phyloP scores from a whole-genome alignment of 768 basidiomycete species.

The Megacollybia marginata region DNA sequence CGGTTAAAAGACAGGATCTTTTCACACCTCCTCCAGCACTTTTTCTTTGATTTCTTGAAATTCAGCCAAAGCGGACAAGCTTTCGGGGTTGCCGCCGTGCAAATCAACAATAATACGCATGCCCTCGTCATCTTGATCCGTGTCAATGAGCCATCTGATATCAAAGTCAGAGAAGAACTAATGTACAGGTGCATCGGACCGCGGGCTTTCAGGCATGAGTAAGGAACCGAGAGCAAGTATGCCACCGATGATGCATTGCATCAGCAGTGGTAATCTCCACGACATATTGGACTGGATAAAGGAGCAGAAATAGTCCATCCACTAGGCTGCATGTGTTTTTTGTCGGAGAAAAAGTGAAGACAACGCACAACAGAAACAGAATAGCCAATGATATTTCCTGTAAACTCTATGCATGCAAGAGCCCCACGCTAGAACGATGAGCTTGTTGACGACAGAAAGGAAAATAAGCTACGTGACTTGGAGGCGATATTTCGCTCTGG shows the following conservation, averaged over 20 bases:
- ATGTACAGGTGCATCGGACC: conserved; percentile 21
- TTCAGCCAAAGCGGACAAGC: conserved; percentile 69
- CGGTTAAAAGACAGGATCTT: background rate
- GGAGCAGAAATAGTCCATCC: conserved; percentile 80
- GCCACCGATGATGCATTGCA: conserved; percentile 60
- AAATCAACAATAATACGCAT: conserved; percentile 83
- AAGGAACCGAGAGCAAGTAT: conserved; percentile 56
- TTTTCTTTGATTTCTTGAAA: conserved; percentile 85
- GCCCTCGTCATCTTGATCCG: conserved; percentile 75
- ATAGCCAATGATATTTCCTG: conserved; percentile 88
- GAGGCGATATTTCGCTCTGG: conserved; percentile 93
- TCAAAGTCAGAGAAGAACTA: background rate
- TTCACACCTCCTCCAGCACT: conserved; percentile 57
- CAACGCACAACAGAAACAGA: conserved; percentile 78
- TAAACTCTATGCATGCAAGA: conserved; percentile 93
- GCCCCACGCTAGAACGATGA: conserved; percentile 58
- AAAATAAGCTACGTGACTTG: conserved; percentile 59
- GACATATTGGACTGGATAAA: conserved; percentile 58
- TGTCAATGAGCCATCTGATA: conserved; percentile 82
- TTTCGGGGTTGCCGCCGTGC: conserved; percentile 71
- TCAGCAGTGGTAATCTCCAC: conserved; percentile 62
- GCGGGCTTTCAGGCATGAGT: conserved; percentile 62
- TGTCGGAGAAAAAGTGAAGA: background rate
- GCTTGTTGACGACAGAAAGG: background rate
- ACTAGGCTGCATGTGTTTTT: conserved; percentile 33